phyloP scores from a whole-genome alignment of 352 stramenopile species.

The Thraustochytrium striatum region DNA sequence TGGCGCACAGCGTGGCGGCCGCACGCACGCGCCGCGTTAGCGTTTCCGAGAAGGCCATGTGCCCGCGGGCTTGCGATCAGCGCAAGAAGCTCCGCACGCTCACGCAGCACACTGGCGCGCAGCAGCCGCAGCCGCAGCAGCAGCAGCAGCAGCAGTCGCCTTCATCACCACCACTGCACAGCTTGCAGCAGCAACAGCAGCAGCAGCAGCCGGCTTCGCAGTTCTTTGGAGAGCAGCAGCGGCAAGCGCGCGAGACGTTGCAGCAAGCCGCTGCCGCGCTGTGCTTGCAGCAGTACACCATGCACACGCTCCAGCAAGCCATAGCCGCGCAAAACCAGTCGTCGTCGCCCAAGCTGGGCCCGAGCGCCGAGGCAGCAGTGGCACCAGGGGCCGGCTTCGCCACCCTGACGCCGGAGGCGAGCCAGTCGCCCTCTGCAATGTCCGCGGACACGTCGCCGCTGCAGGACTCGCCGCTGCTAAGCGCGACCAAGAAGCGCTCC shows the following conservation, averaged over 20 bases:
- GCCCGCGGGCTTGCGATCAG: constrained; percentile 6
- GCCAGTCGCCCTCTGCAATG: not conserved
- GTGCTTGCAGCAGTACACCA: not conserved
- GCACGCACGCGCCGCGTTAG: not conserved
- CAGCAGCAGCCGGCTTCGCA: too few relatives aligned
- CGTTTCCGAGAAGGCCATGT: constrained; percentile 45
- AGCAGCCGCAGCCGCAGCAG: too few relatives aligned
- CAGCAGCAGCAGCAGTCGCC: too few relatives aligned
- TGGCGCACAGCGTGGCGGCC: not conserved
- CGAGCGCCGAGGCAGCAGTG: too few relatives aligned
- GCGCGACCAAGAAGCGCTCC: not conserved
- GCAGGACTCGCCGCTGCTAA: not conserved
- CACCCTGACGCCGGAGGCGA: too few relatives aligned
- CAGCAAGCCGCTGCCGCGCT: not conserved
- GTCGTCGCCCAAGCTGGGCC: too few relatives aligned
- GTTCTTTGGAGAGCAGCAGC: not conserved
- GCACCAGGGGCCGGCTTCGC: too few relatives aligned
- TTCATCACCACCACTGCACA: not conserved
- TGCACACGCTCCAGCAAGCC: not conserved
- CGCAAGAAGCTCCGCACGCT: not conserved
- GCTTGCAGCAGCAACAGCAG: not conserved
- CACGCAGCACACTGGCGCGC: not conserved
- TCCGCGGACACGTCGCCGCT: not conserved
- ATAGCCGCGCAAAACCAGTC: not conserved
- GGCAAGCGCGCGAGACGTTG: not conserved